A percentile compares a stretch with the other conserved stretches of the same genome.
These are phyloP conservation scores for Simmondsia chinensis DNA, from an alignment of 148 eudicot genomes.

Conservation along the genomic window DNA sequence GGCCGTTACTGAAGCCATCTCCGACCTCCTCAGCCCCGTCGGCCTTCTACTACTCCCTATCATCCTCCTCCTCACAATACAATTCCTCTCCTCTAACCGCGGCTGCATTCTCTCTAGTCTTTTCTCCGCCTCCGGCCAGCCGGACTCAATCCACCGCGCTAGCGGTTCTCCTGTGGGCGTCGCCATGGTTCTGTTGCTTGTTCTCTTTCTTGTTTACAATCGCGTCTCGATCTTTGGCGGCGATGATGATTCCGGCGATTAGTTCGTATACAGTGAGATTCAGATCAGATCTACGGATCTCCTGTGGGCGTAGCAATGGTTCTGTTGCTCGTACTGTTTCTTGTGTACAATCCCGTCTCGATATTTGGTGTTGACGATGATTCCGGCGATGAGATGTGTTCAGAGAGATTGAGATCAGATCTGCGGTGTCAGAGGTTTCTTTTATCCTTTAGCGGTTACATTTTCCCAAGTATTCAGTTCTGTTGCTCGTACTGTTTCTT, in stretches of 20 bases:
- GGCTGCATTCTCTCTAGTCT: conserved; percentile 36
- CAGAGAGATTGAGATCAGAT: no score
- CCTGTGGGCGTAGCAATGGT: no score
- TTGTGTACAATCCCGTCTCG: no score
- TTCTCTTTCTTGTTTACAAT: conserved; percentile 53
- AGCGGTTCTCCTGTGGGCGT: conserved; percentile 86
- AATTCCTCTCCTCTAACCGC: conserved; percentile 58
- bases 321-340: no score
- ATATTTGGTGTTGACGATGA: no score
- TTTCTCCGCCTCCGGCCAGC: conserved; percentile 60
- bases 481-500: no score
- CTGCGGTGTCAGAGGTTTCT: no score
- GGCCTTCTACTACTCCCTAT: conserved; percentile 72
- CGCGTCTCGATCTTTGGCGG: conserved; percentile 77
- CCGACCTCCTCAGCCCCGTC: conserved; percentile 59
- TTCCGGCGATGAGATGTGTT: no score
- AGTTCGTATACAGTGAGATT: no score
- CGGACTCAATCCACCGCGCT: conserved; percentile 67
- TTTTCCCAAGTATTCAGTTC: no score
- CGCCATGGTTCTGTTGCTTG: conserved; percentile 42
- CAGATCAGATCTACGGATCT: no score
- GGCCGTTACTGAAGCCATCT: conserved; percentile 48
- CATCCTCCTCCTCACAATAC: conserved; percentile 55
- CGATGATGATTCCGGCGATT: conserved; percentile 65
- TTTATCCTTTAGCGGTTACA: no score